Evolutionary conservation across 176 grass and related monocot species (phyloP).

Genomic region (Bothriochloa decipiens): DNA sequence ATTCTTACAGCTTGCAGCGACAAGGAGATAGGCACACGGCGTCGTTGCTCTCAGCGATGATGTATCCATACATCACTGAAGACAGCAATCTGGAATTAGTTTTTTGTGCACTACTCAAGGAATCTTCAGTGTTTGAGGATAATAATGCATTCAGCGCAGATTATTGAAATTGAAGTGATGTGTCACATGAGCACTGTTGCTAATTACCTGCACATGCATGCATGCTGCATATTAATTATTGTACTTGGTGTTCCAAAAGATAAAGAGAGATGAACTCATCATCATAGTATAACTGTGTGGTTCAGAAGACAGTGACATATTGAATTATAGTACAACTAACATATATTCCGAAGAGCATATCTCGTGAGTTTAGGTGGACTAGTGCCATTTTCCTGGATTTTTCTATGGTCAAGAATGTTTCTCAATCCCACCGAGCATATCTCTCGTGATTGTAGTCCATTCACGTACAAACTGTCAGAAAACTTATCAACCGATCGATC

Average conservation of each 20-base stretch:
- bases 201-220: neutral
- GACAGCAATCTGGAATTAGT: neutral
- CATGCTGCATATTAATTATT: conserved; percentile 16
- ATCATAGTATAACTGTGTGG: neutral
- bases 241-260: neutral
- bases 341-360: too few species aligned
- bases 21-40: neutral
- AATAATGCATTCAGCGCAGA: neutral
- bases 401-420: too few species aligned
- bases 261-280: neutral
- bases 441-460: too few species aligned
- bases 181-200: conserved; percentile 26
- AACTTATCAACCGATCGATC: too few species aligned
- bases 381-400: too few species aligned
- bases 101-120: neutral
- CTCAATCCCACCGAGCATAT: too few species aligned
- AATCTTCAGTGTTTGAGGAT: neutral
- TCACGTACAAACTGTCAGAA: too few species aligned
- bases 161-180: neutral
- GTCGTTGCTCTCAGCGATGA: neutral
- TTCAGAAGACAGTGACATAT: neutral
- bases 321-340: neutral
- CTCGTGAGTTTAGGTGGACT: too few species aligned
- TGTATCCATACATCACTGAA: neutral
- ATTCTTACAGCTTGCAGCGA: conserved; percentile 32